Conservation (phyloP, 345 rosid genomes). For the Melaleuca alternifolia region DNA sequence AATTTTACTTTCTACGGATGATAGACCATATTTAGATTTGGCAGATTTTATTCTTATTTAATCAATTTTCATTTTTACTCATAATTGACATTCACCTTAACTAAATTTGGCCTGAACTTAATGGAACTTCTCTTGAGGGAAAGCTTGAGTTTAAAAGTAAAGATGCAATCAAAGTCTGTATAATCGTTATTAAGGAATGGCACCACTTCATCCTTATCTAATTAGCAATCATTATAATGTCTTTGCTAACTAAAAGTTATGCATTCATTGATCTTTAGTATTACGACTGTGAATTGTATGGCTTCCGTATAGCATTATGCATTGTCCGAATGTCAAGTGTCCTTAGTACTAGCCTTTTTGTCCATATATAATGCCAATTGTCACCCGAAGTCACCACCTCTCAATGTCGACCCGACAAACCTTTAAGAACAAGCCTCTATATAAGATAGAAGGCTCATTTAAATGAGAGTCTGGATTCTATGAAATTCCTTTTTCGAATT, state of each 20-base stretch:
- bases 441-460: background rate
- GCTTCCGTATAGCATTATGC: background rate
- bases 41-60: background rate
- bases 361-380: background rate
- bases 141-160: background rate
- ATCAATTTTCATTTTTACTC: background rate
- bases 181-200: background rate
- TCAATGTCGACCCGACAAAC: rapidly evolving
- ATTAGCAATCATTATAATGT: rapidly evolving
- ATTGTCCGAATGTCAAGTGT: rapidly evolving
- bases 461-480: background rate
- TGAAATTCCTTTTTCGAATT: background rate
- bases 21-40: too few relatives aligned
- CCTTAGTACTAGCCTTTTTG: too few relatives aligned
- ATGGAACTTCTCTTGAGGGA: background rate
- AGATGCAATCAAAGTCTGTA: rapidly evolving
- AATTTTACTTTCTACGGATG: background rate
- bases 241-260: background rate
- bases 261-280: rapidly evolving
- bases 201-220: background rate
- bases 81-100: background rate
- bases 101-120: background rate
- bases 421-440: background rate
- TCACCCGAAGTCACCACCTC: background rate
- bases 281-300: background rate